Evolutionary conservation across 306 rosid genomes (phyloP).

Genomic region (Fragaria ananassa): DNA sequence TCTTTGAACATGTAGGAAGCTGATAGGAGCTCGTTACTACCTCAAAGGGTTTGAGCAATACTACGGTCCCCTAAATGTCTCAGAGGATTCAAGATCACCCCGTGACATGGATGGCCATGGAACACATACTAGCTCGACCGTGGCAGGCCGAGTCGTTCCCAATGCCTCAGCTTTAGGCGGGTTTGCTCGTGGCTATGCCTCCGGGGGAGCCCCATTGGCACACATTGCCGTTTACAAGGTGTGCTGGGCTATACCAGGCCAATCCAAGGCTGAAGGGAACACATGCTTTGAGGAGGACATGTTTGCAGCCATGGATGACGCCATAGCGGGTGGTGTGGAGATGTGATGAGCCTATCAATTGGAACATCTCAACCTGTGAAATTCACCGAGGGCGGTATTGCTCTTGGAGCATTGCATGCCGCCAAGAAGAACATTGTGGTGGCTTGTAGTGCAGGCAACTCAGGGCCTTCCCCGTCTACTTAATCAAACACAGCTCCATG

Average conservation of each 20-base stretch:
- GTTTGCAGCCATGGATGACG: conserved; percentile 87
- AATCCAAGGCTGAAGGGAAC: conserved; percentile 55
- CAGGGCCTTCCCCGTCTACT: conserved; percentile 58
- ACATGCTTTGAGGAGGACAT: conserved; percentile 63
- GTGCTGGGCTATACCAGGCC: conserved; percentile 79
- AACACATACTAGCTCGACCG: conserved; percentile 77
- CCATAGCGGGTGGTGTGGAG: conserved; percentile 77
- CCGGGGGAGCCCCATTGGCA: conserved; percentile 81
- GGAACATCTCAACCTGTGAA: conserved; percentile 39
- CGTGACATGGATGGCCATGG: conserved; percentile 95
- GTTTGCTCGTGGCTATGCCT: conserved; percentile 63
- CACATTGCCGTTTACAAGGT: conserved; percentile 83
- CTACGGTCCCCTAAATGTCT: conserved; percentile 50
- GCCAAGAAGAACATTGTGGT: conserved; percentile 62
- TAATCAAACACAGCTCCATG: conserved; percentile 77
- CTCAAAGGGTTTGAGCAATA: conserved; percentile 45
- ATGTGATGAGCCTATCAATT: conserved; percentile 66
- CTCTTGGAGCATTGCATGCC: conserved; percentile 63
- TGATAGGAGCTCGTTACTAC: conserved; percentile 84
- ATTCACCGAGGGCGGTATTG: conserved; percentile 56
- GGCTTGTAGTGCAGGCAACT: conserved; percentile 81
- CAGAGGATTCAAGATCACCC: conserved; percentile 63
- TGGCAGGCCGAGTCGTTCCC: conserved; percentile 55
- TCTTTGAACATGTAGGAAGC: conserved; percentile 42
- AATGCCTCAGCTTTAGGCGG: conserved; percentile 62